Percentiles rank a stretch among this genome's conserved stretches.
Evolutionary conservation across 192 early-diverging fungal species (phyloP).

Genomic region (Mortierella alpina): DNA sequence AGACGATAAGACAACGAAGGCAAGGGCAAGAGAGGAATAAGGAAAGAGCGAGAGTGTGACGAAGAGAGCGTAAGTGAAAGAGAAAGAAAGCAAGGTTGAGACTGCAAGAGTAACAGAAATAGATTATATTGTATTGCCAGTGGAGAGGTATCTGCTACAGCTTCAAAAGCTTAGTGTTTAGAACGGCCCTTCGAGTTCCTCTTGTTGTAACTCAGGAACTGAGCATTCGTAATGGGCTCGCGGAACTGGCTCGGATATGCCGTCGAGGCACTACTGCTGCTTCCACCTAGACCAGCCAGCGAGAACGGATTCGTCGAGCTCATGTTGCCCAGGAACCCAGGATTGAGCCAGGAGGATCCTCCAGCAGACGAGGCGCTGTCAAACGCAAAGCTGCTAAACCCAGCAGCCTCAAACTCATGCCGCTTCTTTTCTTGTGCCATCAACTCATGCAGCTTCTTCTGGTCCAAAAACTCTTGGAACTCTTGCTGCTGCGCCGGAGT

Average conservation of each 20-base stretch:
- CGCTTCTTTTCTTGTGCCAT: conserved; percentile 33
- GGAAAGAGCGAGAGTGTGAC: neutral
- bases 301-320: neutral
- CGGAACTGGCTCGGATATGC: conserved; percentile 24
- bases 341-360: neutral
- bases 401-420: conserved; percentile 23
- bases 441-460: conserved; percentile 22
- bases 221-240: conserved; percentile 19
- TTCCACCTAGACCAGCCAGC: neutral
- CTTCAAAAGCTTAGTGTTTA: neutral
- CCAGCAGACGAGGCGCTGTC: neutral
- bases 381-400: conserved; percentile 18
- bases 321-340: neutral
- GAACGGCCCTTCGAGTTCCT: neutral
- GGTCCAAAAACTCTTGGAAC: conserved; percentile 31
- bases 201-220: conserved; percentile 9
- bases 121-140: neutral
- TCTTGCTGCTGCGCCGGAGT: conserved; percentile 32
- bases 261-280: neutral
- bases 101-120: neutral
- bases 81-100: neutral
- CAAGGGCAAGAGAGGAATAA: neutral
- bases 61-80: neutral
- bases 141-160: neutral
- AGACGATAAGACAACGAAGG: neutral